Percentiles rank a stretch among this genome's conserved stretches.
These are phyloP conservation scores for Macrotyloma uniflorum DNA, from an alignment of 306 rosid genomes.

Conservation along the genomic window DNA sequence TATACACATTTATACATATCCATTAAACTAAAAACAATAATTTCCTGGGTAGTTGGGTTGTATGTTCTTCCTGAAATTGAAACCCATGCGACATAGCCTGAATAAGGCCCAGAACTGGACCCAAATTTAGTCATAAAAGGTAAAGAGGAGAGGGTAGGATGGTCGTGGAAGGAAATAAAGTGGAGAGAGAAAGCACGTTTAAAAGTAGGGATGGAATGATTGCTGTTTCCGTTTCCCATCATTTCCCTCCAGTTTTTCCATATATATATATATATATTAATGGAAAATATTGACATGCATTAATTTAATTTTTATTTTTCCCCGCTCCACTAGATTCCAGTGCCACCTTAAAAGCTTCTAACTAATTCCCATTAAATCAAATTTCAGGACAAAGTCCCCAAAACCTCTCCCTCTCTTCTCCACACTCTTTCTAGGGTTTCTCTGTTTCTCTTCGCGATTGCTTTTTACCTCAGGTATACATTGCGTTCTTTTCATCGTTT, in stretches of 20 bases:
- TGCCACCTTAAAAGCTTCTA: constrained; percentile 19
- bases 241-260: constrained; percentile 47
- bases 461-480: constrained; percentile 35
- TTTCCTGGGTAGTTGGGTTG: no score
- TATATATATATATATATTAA: neutral
- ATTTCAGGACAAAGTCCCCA: neutral
- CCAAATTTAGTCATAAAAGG: no score
- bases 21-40: no score
- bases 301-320: constrained; percentile 33
- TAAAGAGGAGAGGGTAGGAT: no score
- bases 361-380: neutral
- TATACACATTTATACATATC: no score
- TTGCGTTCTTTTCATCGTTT: neutral
- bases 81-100: no score
- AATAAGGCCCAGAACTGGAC: no score
- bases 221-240: constrained; percentile 12
- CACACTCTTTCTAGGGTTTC: constrained; percentile 39
- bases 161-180: no score
- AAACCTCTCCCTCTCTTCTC: neutral
- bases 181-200: no score
- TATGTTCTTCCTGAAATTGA: no score
- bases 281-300: neutral
- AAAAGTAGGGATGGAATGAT: no score
- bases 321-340: constrained; percentile 24
- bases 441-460: neutral